Conservation (phyloP, 176 grass and related monocot genomes). For the Pontederia crassipes region DNA sequence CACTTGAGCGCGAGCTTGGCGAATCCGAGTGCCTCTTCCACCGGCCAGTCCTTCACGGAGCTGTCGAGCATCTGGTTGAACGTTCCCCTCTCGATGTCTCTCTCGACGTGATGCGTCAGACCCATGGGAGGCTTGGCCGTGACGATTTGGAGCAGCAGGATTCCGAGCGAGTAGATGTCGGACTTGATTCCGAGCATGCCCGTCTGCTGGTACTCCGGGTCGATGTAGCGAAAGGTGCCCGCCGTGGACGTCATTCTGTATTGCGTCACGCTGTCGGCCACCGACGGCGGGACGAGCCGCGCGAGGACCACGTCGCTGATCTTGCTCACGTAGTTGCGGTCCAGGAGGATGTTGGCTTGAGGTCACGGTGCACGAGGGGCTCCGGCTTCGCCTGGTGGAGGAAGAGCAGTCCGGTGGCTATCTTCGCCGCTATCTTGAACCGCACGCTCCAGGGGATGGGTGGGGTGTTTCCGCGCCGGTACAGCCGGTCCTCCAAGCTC, state of each 20-base stretch:
- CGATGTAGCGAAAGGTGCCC: conserved; percentile 93
- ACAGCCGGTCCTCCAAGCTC: conserved; percentile 84
- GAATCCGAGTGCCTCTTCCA: conserved; percentile 58
- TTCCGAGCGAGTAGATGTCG: conserved; percentile 88
- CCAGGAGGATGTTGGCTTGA: conserved; percentile 94
- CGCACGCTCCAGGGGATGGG: conserved; percentile 54
- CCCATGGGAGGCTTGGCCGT: conserved; percentile 78
- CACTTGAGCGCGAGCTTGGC: conserved; percentile 80
- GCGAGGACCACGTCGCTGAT: conserved; percentile 88
- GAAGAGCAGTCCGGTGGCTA: conserved; percentile 72
- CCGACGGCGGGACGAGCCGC: conserved; percentile 59
- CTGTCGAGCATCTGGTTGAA: conserved; percentile 65
- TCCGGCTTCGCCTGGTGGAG: conserved; percentile 83
- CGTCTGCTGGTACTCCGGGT: conserved; percentile 97
- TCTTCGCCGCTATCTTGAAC: conserved; percentile 68
- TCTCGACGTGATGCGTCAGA: conserved; percentile 75
- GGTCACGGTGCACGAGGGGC: conserved; percentile 87
- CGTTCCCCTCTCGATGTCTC: conserved; percentile 51
- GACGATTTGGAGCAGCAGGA: conserved; percentile 80
- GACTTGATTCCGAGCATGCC: conserved; percentile 83
- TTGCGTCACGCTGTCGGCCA: conserved; percentile 76
- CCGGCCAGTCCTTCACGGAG: conserved; percentile 66
- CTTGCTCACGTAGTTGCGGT: conserved; percentile 94
- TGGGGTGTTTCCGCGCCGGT: conserved; percentile 45
- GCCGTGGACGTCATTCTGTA: conserved; percentile 81